Percentiles rank a stretch among this genome's conserved stretches.
Evolutionary conservation across 2,329 filamentous ascomycete species (phyloP).

Genomic region (Colletotrichum sp.): DNA sequence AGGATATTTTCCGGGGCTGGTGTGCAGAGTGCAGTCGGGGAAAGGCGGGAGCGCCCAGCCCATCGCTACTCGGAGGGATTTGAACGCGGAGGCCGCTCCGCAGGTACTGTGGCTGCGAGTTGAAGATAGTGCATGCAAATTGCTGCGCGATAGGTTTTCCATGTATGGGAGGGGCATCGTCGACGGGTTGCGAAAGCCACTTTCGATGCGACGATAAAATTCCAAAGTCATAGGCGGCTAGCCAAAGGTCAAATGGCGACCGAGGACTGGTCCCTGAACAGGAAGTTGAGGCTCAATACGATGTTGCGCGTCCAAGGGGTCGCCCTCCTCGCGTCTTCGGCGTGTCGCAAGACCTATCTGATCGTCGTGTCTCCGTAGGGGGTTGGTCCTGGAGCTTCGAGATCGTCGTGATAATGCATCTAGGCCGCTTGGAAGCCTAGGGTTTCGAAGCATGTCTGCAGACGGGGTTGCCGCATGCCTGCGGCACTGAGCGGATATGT

Average conservation of each 20-base stretch:
- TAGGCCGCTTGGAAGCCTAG: background rate
- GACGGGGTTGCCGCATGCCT: constrained; percentile 5
- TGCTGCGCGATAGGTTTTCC: background rate
- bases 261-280: background rate
- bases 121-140: background rate
- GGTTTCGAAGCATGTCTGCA: background rate
- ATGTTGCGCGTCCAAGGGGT: background rate
- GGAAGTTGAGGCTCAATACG: background rate
- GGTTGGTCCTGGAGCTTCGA: background rate
- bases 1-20: background rate
- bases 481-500: constrained; percentile 1
- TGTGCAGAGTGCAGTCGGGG: constrained; percentile 5
- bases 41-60: constrained; percentile 1
- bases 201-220: background rate
- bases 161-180: background rate
- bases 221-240: background rate
- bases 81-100: background rate
- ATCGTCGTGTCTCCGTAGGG: background rate
- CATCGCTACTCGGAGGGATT: background rate
- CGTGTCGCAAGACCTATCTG: background rate
- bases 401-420: constrained; percentile 3
- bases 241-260: background rate
- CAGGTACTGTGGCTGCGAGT: background rate
- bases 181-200: background rate
- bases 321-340: background rate